Evolutionary conservation across 2,329 filamentous ascomycete genomes (phyloP), one percentile per base, ranked within the genome.

Genomic region (Botryotinia convoluta): DNA sequence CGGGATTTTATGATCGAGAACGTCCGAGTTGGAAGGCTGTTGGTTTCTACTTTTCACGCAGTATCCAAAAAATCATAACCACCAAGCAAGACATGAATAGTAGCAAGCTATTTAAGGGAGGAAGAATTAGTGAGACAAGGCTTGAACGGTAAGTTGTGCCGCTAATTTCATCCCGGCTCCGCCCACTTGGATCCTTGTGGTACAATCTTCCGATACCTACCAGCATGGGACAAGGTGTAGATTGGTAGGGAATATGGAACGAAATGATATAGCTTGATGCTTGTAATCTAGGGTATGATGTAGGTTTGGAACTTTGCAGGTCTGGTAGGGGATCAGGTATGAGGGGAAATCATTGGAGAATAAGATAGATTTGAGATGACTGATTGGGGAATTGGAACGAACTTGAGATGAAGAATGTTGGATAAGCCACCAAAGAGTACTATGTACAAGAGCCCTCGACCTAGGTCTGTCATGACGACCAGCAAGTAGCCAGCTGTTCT

Each of bases 111-210:
- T 29, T 57, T 57, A 29, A n/a, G 32, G 16, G 45, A 35, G 64
- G 37, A 54, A 35, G 35, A 54, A 29, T 14, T 26, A 54, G 35
- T 29, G 14, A 68, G 35, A 37, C 32, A 37, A 67, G 45, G 4
- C 64, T 51, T 39, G 48, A 54, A 54, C 45, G 64, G 64, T 68
- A 68, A 57, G 64, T 68, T 54, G 54, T 44, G 37, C 68, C 51
- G 68, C 51, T 61, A 70, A 70, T 44, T 70, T 35, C 16, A 45
- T 61, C 51, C 68, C 67, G 48, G 67, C 67, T 60, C 67, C 67
- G 51, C 51, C 67, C 20, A 70, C 54, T 45, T 70, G 37, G 68
- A 60, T 68, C 64, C 64, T 54, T 39, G 62, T 54, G 57, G 68
- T 70, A 70, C 51, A 70, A 69, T 69, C 29, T 61, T 45, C 68